Percentiles rank a stretch among this genome's conserved stretches.
These are phyloP conservation scores for Suillus alpinus DNA, from an alignment of 768 basidiomycete species.

Conservation along the genomic window DNA sequence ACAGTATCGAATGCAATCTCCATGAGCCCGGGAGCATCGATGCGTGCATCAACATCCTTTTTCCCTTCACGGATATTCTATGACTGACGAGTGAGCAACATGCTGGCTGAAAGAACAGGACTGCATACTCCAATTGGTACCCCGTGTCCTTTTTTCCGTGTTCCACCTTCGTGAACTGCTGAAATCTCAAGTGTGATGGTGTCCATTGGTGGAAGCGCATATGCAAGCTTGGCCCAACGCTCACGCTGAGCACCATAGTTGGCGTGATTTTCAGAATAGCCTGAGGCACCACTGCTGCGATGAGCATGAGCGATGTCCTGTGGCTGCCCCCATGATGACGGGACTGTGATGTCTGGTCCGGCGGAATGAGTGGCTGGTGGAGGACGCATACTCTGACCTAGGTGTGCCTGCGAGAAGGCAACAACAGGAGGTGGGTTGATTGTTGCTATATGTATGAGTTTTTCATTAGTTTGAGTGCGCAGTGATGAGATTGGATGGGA, in stretches of 20 bases:
- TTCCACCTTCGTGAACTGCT: neutral
- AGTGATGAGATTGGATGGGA: no score
- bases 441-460: neutral
- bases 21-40: neutral
- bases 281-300: no score
- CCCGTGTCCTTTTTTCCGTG: neutral
- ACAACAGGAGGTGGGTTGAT: conserved; percentile 2
- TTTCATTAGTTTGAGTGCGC: neutral
- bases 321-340: neutral
- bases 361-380: neutral
- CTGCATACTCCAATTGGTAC: neutral
- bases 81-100: neutral
- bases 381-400: no score
- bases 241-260: neutral
- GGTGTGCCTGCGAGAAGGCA: no score
- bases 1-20: neutral
- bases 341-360: neutral
- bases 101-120: neutral
- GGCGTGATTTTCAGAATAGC: conserved; percentile 4
- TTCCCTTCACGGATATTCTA: conserved; percentile 10
- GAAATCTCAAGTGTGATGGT: conserved; percentile 4
- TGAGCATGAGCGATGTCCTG: no score
- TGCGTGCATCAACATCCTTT: conserved; percentile 5
- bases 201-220: conserved; percentile 3
- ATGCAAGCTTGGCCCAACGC: neutral